phyloP scores from a whole-genome alignment of 2,329 filamentous ascomycete genomes.

The Aureobasidium sp. region DNA sequence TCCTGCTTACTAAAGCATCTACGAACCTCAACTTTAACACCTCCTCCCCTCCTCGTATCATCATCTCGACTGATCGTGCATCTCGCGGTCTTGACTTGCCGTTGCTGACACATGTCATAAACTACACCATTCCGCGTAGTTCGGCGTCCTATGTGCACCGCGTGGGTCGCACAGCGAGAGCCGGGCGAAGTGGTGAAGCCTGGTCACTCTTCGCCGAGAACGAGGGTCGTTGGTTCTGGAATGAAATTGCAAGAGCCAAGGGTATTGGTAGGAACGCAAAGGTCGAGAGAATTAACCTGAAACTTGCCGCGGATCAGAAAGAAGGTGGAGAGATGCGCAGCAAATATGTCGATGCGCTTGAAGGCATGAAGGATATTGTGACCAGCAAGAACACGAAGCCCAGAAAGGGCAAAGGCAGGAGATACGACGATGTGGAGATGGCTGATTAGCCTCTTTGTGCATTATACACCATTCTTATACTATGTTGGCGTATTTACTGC shows the following conservation, averaged over 20 bases:
- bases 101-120: constrained; percentile 74
- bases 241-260: constrained; percentile 58
- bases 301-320: constrained; percentile 23
- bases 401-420: not conserved
- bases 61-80: constrained; percentile 89
- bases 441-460: not conserved
- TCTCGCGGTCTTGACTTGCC: constrained; percentile 77
- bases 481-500: no score
- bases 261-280: constrained; percentile 41
- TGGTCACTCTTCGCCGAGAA: constrained; percentile 79
- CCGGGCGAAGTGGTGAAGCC: constrained; percentile 64
- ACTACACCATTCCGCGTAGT: constrained; percentile 83
- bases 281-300: constrained; percentile 37
- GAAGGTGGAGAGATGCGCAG: constrained; percentile 29
- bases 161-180: constrained; percentile 82
- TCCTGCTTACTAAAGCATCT: constrained; percentile 56
- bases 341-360: constrained; percentile 47
- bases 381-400: constrained; percentile 18
- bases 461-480: no score
- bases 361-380: constrained; percentile 55
- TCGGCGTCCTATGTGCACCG: constrained; percentile 82
- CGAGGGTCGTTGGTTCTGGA: constrained; percentile 89
- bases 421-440: constrained; percentile 4
- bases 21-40: constrained; percentile 52
- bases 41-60: constrained; percentile 35